These are phyloP conservation scores for Graphium sp. DNA, from an alignment of 2,329 filamentous ascomycete genomes.

Conservation along the genomic window DNA sequence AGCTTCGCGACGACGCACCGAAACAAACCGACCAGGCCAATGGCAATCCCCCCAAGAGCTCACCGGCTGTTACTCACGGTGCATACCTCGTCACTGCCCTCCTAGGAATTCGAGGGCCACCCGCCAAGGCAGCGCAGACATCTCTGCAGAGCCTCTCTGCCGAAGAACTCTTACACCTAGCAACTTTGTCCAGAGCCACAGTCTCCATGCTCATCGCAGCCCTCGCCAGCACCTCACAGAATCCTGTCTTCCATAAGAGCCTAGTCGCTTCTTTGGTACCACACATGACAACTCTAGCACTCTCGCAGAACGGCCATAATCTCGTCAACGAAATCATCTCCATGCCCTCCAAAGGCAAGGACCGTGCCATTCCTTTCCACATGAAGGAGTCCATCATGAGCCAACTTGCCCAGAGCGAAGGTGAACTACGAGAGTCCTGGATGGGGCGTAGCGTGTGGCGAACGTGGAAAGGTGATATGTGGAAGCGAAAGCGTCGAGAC, in stretches of 20 bases:
- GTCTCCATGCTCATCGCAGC: constrained; percentile 32
- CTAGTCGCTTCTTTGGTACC: constrained; percentile 30
- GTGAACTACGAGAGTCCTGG: constrained; percentile 32
- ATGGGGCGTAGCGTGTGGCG: constrained; percentile 39
- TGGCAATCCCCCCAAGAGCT: constrained; percentile 3
- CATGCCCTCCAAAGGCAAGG: constrained; percentile 29
- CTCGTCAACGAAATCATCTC: constrained; percentile 30
- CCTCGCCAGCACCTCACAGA: constrained; percentile 26
- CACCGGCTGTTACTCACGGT: constrained; percentile 38
- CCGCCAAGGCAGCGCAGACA: constrained; percentile 56
- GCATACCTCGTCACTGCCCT: constrained; percentile 69
- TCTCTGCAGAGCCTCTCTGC: constrained; percentile 44
- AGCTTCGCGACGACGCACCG: constrained; percentile 18
- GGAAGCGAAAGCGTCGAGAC: constrained; percentile 32
- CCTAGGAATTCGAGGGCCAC: constrained; percentile 52
- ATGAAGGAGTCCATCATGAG: constrained; percentile 38
- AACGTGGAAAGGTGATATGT: constrained; percentile 39
- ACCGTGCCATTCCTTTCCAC: constrained; percentile 32
- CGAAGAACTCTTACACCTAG: constrained; percentile 44
- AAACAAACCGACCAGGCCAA: constrained; percentile 11
- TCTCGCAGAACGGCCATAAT: constrained; percentile 31
- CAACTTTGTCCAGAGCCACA: constrained; percentile 33
- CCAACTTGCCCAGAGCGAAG: constrained; percentile 27
- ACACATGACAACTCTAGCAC: constrained; percentile 25
- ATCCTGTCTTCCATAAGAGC: constrained; percentile 37